A percentile compares a stretch with the other conserved stretches of the same genome.
Conservation (phyloP, 208 protist species). For the Trypanosoma mega region DNA sequence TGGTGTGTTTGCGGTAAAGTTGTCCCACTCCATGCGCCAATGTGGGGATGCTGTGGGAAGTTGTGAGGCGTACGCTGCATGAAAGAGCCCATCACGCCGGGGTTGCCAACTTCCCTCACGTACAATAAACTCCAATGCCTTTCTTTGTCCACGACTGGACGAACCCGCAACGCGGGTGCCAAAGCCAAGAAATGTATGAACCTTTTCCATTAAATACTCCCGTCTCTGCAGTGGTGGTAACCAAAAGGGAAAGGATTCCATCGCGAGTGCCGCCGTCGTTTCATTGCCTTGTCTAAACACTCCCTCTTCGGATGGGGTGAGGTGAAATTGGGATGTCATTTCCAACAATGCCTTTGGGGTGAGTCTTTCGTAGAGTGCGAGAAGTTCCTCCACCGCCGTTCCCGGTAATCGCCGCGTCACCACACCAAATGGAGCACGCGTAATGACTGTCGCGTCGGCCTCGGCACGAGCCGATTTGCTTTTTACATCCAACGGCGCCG, state of each 20-base stretch:
- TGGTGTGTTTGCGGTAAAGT: conserved; percentile 49
- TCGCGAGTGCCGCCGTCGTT: not conserved
- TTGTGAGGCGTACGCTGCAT: not conserved
- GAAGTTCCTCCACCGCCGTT: not conserved
- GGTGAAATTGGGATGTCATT: not conserved
- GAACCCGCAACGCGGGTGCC: conserved; percentile 50
- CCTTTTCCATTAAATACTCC: conserved; percentile 20
- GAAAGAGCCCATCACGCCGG: conserved; percentile 8
- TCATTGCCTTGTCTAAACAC: not conserved
- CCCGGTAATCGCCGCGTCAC: not conserved
- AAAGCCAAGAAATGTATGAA: conserved; percentile 42
- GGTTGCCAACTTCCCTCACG: conserved; percentile 3
- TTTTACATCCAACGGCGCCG: too few species aligned
- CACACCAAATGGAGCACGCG: not conserved
- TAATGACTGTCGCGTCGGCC: too few species aligned
- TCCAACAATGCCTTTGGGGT: not conserved
- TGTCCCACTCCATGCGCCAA: conserved; percentile 58
- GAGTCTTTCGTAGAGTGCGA: not conserved
- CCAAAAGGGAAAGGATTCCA: conserved; percentile 16
- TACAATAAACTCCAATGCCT: conserved; percentile 6
- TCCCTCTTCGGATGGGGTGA: not conserved
- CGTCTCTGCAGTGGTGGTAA: conserved; percentile 40
- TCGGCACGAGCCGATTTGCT: too few species aligned
- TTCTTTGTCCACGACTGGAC: conserved; percentile 10
- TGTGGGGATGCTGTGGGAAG: not conserved